Conservation (phyloP, 228 moss, liverwort and hornwort genomes). For the Sphagnum fallax region DNA sequence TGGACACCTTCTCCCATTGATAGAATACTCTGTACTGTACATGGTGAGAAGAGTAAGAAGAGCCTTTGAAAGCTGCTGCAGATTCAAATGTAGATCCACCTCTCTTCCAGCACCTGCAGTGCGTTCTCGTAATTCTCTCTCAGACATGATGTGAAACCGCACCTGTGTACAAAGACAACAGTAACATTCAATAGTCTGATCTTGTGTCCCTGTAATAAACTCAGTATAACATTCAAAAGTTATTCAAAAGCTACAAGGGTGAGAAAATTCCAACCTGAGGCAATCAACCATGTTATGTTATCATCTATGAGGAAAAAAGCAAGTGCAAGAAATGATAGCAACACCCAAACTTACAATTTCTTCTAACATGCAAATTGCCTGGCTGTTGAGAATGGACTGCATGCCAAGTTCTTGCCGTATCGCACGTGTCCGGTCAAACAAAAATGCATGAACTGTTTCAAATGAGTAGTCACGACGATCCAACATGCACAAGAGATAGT, state of each 20-base stretch:
- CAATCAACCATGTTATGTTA: not conserved
- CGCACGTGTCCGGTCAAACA: constrained; percentile 89
- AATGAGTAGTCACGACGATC: constrained; percentile 74
- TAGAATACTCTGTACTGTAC: constrained; percentile 55
- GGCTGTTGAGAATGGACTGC: constrained; percentile 75
- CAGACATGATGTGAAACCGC: constrained; percentile 89
- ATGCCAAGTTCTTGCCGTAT: constrained; percentile 93
- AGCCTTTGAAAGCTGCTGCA: constrained; percentile 88
- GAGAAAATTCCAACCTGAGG: not conserved
- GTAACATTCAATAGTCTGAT: not conserved
- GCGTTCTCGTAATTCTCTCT: constrained; percentile 68
- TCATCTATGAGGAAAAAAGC: too few relatives aligned
- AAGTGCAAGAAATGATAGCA: too few relatives aligned
- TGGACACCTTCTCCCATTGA: constrained; percentile 29
- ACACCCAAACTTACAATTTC: constrained; percentile 43
- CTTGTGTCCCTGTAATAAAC: too few relatives aligned
- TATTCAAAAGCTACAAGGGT: not conserved
- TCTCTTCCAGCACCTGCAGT: constrained; percentile 54
- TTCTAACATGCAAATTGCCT: constrained; percentile 78
- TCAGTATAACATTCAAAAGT: too few relatives aligned
- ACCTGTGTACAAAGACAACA: constrained; percentile 34
- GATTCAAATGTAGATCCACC: constrained; percentile 72
- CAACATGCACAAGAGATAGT: constrained; percentile 75
- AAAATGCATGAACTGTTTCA: constrained; percentile 78
- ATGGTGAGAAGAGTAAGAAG: constrained; percentile 73